Evolutionary conservation across 371 early-diverging fungal species (phyloP), one percentile per base, ranked within the genome.

Genomic region (Saksenaea vasiformis): DNA sequence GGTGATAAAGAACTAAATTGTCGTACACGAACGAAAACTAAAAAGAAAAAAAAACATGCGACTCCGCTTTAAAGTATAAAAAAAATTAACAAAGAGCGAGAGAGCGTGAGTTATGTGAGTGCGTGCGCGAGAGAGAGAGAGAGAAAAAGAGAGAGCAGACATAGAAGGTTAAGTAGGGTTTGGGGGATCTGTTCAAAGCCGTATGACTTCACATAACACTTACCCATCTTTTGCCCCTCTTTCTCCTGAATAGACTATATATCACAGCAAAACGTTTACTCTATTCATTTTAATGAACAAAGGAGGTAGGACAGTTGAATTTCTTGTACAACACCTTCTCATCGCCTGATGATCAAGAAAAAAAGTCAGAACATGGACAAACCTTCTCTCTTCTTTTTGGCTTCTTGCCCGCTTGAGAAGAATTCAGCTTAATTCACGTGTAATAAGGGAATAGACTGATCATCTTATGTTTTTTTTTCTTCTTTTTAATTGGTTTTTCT

Each of bases 41-140:
- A 47, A 47, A 47, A 47, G 51, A 47, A 47, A 47, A 26, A 47
- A 47, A 47, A 47, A 4, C 51, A 47, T 47, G 10, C 51, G 51
- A 47, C 51, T 47, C 51, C 51, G 51, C 51, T 47, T 47, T 44
- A 44, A 44, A 43, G n/a, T n/a, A n/a, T n/a, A n/a, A 31, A 31
- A 31, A 31, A 31, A 31, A 31, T n/a, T n/a, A 31, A 31, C 31
- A 31, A 31, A 31, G 31, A 31, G 31, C n/a, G n/a, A n/a, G n/a
- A n/a, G n/a, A n/a, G n/a, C n/a, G n/a, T n/a, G n/a, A n/a, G n/a
- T n/a, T n/a, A n/a, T n/a, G n/a, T n/a, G n/a, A n/a, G n/a, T n/a
- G n/a, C n/a, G n/a, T n/a, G n/a, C n/a, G n/a, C n/a, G n/a, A 44
- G 19, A 14, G 44, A 44, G 44, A 44, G 44, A 3, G 44, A 44